Conservation (phyloP, 1,284 basidiomycete species). For the Farysia itapuensis region DNA sequence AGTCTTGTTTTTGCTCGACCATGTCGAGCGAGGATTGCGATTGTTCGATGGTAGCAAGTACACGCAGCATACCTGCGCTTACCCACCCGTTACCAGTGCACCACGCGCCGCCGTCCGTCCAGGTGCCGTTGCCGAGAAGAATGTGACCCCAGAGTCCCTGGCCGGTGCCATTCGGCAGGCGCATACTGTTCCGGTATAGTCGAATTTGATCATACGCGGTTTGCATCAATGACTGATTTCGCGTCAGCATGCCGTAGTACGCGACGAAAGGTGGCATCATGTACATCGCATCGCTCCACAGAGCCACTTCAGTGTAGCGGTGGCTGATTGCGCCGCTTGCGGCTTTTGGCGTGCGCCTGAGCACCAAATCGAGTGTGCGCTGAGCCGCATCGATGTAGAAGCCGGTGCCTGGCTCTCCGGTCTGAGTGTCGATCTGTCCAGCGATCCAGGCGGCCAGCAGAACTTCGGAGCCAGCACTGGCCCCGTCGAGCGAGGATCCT, state of each 20-base stretch:
- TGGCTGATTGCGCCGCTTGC: conserved; percentile 61
- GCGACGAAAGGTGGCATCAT: conserved; percentile 92
- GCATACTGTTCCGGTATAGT: conserved; percentile 69
- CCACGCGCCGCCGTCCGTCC: conserved; percentile 63
- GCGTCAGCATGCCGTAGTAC: conserved; percentile 75
- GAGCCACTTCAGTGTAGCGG: conserved; percentile 19
- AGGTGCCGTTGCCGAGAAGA: conserved; percentile 16
- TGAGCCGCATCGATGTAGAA: conserved; percentile 70
- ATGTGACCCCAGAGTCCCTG: conserved; percentile 56
- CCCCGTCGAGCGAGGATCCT: conserved; percentile 53
- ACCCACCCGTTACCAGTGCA: conserved; percentile 83
- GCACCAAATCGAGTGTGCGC: conserved; percentile 73
- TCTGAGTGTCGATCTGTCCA: conserved; percentile 42
- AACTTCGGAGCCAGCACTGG: conserved; percentile 47
- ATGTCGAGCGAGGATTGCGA: conserved; percentile 66
- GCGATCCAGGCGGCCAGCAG: conserved; percentile 44
- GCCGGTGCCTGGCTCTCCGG: conserved; percentile 12
- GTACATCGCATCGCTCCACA: conserved; percentile 66
- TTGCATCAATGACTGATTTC: conserved; percentile 70
- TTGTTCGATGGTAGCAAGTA: conserved; percentile 72
- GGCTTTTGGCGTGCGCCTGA: conserved; percentile 67
- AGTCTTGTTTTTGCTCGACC: conserved; percentile 66
- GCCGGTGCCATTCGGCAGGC: conserved; percentile 65
- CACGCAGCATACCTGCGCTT: conserved; percentile 80
- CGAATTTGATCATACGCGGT: conserved; percentile 77